phyloP scores from a whole-genome alignment of 331 rosid genomes.

The Ulmus americana region DNA sequence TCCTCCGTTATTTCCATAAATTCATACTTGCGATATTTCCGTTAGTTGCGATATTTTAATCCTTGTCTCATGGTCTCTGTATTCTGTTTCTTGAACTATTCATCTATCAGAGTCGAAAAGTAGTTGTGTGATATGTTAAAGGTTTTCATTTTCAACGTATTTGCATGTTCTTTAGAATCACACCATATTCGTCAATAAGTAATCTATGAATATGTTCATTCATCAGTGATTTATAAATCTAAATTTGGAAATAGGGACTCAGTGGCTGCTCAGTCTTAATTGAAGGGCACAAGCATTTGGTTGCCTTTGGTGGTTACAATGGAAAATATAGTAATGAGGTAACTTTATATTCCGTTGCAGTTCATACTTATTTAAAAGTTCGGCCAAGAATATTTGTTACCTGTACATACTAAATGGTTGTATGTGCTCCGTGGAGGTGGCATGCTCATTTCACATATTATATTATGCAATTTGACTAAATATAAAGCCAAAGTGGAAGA shows the following conservation, averaged over 20 bases:
- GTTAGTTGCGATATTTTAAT: too few species aligned
- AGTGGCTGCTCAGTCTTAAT: conserved; percentile 58
- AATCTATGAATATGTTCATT: conserved; percentile 16
- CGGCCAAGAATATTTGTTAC: not conserved
- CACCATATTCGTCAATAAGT: conserved; percentile 11
- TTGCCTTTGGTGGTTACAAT: conserved; percentile 94
- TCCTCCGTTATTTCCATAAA: too few species aligned
- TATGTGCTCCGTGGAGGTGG: not conserved
- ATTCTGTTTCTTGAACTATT: not conserved
- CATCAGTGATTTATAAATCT: conserved; percentile 11
- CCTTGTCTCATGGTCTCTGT: not conserved
- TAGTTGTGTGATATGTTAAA: not conserved
- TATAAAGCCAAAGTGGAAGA: not conserved
- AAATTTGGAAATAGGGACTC: conserved; percentile 62
- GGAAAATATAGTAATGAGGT: conserved; percentile 97
- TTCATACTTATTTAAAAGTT: not conserved
- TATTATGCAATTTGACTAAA: not conserved
- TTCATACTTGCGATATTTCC: too few species aligned
- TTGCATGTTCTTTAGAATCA: conserved; percentile 20
- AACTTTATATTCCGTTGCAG: conserved; percentile 11
- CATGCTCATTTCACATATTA: not conserved
- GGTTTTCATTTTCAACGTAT: not conserved
- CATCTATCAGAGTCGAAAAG: conserved; percentile 1
- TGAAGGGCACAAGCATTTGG: conserved; percentile 68
- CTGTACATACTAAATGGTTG: not conserved